phyloP scores from a whole-genome alignment of 768 basidiomycete species.

The Trametopsis cervina region DNA sequence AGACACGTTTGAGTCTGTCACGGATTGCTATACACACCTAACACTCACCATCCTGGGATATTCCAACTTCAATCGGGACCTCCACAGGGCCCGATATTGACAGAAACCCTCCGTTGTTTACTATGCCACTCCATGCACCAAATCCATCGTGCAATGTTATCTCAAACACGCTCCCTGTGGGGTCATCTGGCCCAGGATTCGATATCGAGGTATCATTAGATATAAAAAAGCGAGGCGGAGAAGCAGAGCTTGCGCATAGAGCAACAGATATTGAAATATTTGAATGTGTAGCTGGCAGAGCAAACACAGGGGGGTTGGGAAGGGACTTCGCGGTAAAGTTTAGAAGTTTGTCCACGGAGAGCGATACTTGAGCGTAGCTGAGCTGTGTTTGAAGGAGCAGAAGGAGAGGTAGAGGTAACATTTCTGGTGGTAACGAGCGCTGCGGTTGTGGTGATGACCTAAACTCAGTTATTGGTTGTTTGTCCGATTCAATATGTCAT shows the following conservation, averaged over 20 bases:
- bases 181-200: conserved; percentile 29
- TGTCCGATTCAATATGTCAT: too few species aligned
- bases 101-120: conserved; percentile 44
- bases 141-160: conserved; percentile 40
- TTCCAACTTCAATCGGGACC: conserved; percentile 50
- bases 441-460: too few species aligned
- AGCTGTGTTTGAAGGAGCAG: conserved; percentile 14
- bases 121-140: conserved; percentile 44
- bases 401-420: conserved; percentile 16
- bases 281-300: conserved; percentile 19
- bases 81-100: conserved; percentile 35
- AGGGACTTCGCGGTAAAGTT: conserved; percentile 11
- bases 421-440: too few species aligned
- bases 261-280: conserved; percentile 28
- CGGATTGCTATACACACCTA: neutral
- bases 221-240: conserved; percentile 49
- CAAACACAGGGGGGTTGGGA: conserved; percentile 18
- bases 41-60: conserved; percentile 33
- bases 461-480: too few species aligned
- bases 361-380: conserved; percentile 12
- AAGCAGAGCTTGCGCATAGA: conserved; percentile 20
- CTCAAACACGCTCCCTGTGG: conserved; percentile 37
- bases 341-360: conserved; percentile 14
- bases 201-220: conserved; percentile 38
- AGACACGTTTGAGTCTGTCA: neutral